A percentile compares a stretch with the other conserved stretches of the same genome.
Evolutionary conservation across 2,329 filamentous ascomycete species (phyloP).

Genomic region (Aspergillus pseudotamarii): DNA sequence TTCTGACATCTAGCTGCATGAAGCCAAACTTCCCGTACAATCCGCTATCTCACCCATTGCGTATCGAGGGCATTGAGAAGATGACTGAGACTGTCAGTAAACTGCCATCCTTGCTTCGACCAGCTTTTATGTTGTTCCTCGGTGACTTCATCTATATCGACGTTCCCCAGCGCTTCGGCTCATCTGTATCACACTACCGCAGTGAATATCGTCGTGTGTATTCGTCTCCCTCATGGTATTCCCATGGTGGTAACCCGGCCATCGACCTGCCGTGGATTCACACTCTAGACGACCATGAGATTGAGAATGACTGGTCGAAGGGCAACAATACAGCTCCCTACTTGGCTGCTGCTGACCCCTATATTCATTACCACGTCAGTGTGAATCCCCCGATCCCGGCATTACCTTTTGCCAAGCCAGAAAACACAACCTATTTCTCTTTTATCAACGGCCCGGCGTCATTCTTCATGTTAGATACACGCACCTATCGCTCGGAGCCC

Average conservation of each 20-base stretch:
- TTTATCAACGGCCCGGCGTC: constrained; percentile 88
- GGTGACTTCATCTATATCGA: constrained; percentile 62
- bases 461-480: constrained; percentile 93
- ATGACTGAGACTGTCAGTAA: constrained; percentile 73
- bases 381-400: constrained; percentile 73
- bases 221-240: constrained; percentile 83
- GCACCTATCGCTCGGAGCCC: constrained; percentile 72
- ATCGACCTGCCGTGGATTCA: constrained; percentile 87
- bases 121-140: constrained; percentile 63
- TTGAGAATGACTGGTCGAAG: constrained; percentile 85
- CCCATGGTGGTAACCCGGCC: constrained; percentile 65
- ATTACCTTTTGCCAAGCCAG: constrained; percentile 54
- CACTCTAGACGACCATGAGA: constrained; percentile 95
- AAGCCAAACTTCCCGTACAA: constrained; percentile 89
- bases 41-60: constrained; percentile 77
- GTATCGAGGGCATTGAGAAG: constrained; percentile 77
- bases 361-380: constrained; percentile 79
- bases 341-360: constrained; percentile 77
- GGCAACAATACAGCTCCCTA: constrained; percentile 80
- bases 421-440: constrained; percentile 77
- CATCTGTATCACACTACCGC: constrained; percentile 73
- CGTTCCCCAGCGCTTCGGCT: constrained; percentile 79
- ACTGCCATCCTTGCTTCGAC: constrained; percentile 59
- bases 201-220: constrained; percentile 96
- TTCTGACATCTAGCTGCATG: constrained; percentile 90